A percentile compares a stretch with the other conserved stretches of the same genome.
These are phyloP conservation scores for Pueraria montana DNA, from an alignment of 306 rosid genomes.

Conservation along the genomic window DNA sequence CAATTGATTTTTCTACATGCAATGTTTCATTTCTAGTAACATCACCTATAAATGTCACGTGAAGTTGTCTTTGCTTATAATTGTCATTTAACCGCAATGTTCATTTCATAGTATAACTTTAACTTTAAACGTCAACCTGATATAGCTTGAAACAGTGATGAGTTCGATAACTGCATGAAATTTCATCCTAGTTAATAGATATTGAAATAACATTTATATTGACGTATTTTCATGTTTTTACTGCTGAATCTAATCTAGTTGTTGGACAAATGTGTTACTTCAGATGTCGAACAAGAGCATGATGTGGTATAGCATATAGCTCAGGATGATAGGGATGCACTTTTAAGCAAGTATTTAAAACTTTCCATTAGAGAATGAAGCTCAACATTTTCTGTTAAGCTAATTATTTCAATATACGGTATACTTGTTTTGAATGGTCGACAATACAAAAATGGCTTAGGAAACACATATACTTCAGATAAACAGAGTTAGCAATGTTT, in stretches of 20 bases:
- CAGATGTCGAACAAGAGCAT: not conserved
- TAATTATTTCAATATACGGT: conserved; percentile 4
- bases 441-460: conserved; percentile 4
- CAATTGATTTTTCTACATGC: not conserved
- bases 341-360: not conserved
- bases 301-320: conserved; percentile 16
- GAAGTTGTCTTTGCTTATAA: not conserved
- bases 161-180: conserved; percentile 7
- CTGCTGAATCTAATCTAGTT: conserved; percentile 7
- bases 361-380: not conserved
- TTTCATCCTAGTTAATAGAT: not conserved
- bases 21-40: conserved; percentile 2
- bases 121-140: not conserved
- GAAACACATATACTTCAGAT: not conserved
- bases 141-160: conserved; percentile 2
- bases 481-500: not conserved
- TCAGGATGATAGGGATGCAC: conserved; percentile 5
- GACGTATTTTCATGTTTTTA: not conserved
- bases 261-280: not conserved
- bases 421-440: not conserved
- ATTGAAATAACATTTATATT: not conserved
- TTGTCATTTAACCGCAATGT: not conserved
- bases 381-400: not conserved
- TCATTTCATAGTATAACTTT: not conserved
- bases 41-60: not conserved